phyloP scores from a whole-genome alignment of 192 early-diverging fungal genomes.

The Podila epigama region DNA sequence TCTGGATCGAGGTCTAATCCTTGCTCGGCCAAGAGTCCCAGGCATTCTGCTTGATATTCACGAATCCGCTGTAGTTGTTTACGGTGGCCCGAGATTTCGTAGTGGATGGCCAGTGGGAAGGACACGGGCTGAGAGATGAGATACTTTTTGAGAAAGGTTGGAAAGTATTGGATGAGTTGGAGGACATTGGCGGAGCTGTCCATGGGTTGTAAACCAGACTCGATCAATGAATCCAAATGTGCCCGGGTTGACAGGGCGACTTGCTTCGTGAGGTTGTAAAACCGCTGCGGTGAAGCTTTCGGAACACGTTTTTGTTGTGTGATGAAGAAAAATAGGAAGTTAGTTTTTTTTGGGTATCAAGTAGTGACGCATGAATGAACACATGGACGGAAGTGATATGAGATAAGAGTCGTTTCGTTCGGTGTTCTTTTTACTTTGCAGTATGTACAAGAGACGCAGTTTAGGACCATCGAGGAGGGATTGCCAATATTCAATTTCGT shows the following conservation, averaged over 20 bases:
- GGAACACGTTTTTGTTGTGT: no score
- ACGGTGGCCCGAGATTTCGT: constrained; percentile 67
- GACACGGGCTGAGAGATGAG: constrained; percentile 41
- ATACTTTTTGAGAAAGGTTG: constrained; percentile 33
- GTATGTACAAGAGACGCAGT: constrained; percentile 40
- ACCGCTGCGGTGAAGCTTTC: constrained; percentile 32
- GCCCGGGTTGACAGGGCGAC: constrained; percentile 13
- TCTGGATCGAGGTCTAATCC: constrained; percentile 51
- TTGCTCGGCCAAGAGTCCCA: constrained; percentile 68
- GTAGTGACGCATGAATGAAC: no score
- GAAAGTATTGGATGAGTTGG: constrained; percentile 36
- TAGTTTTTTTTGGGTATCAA: no score
- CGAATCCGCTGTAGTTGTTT: constrained; percentile 54
- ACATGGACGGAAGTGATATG: no score
- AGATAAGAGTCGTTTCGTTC: neutral
- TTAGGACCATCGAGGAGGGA: constrained; percentile 24
- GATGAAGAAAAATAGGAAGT: neutral
- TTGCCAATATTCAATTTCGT: constrained; percentile 74
- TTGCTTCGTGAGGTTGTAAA: constrained; percentile 13
- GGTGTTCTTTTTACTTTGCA: constrained; percentile 67
- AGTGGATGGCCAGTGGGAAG: constrained; percentile 57
- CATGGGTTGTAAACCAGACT: neutral
- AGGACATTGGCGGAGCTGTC: constrained; percentile 5
- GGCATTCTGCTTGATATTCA: constrained; percentile 63
- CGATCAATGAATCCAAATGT: constrained; percentile 35